These are phyloP conservation scores for Melanomma pulvis-pyrius DNA, from an alignment of 495 filamentous ascomycete genomes.

Conservation along the genomic window DNA sequence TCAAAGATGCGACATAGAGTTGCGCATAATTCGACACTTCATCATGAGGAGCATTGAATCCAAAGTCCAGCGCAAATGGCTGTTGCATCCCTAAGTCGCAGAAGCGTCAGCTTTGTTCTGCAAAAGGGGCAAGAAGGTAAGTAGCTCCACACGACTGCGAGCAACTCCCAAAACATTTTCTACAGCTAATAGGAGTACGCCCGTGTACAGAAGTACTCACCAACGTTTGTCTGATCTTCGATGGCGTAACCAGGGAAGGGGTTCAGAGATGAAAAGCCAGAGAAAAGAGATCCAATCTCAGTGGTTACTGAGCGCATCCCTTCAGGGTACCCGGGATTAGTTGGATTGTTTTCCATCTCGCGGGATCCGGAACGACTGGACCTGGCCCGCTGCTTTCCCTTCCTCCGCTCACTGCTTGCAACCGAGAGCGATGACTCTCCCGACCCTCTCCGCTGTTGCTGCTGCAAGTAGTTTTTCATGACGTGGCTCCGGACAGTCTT, in stretches of 20 bases:
- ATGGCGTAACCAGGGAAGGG: neutral
- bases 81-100: constrained; percentile 3
- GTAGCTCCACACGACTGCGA: neutral
- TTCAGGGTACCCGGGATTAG: neutral
- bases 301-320: constrained; percentile 3
- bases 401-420: constrained; percentile 10
- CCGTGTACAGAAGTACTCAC: neutral
- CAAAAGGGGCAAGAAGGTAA: neutral
- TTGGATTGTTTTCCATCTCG: neutral
- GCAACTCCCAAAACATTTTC: neutral
- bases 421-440: constrained; percentile 1
- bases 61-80: constrained; percentile 27
- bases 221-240: neutral
- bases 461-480: constrained; percentile 33
- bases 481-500: constrained; percentile 36
- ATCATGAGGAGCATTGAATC: constrained; percentile 13
- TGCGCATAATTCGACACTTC: constrained; percentile 15
- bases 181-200: neutral
- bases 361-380: constrained; percentile 21
- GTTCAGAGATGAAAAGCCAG: constrained; percentile 1
- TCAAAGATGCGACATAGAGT: constrained; percentile 18
- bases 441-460: constrained; percentile 16
- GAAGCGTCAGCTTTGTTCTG: neutral
- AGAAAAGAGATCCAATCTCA: constrained; percentile 4
- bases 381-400: constrained; percentile 18